These are phyloP conservation scores for Suhomyces prunicola DNA, from an alignment of 805 yeast genomes.

Conservation along the genomic window DNA sequence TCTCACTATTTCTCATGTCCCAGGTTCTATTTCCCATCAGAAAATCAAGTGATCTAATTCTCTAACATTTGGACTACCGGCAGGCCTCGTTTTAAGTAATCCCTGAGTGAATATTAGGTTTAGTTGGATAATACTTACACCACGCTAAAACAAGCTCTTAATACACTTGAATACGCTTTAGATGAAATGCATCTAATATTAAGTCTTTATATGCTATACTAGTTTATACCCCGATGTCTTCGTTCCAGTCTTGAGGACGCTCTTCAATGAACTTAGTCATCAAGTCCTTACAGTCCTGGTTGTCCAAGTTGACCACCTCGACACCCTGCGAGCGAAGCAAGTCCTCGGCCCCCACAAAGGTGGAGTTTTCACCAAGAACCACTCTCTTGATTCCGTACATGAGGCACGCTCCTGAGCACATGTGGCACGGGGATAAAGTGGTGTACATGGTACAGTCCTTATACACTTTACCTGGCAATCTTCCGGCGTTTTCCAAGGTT, in stretches of 20 bases:
- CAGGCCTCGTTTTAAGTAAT: no score
- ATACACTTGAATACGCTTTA: no score
- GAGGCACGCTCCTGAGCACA: slow-evolving; percentile 93
- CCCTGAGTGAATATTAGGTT: no score
- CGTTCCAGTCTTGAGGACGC: slow-evolving; percentile 76
- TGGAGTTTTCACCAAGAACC: slow-evolving; percentile 85
- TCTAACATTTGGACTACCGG: no score
- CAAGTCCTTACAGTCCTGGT: slow-evolving; percentile 59
- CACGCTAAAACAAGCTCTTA: background rate
- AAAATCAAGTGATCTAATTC: no score
- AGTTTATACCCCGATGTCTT: slow-evolving; percentile 64
- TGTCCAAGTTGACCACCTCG: slow-evolving; percentile 61
- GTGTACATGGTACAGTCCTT: slow-evolving; percentile 88
- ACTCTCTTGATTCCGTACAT: slow-evolving; percentile 85
- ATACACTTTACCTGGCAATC: slow-evolving; percentile 76
- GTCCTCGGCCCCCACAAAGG: slow-evolving; percentile 81
- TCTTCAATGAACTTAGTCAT: slow-evolving; percentile 78
- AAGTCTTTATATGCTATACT: background rate
- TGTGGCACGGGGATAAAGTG: slow-evolving; percentile 86
- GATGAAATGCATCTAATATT: background rate
- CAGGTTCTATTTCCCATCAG: no score
- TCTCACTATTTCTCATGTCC: background rate
- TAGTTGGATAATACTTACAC: background rate
- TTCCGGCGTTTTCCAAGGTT: slow-evolving; percentile 86
- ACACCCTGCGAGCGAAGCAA: slow-evolving; percentile 65